Percentiles rank a stretch among this genome's conserved stretches.
Conservation (phyloP, 192 early-diverging fungal genomes). For the Phlyctochytrium planicorne region DNA sequence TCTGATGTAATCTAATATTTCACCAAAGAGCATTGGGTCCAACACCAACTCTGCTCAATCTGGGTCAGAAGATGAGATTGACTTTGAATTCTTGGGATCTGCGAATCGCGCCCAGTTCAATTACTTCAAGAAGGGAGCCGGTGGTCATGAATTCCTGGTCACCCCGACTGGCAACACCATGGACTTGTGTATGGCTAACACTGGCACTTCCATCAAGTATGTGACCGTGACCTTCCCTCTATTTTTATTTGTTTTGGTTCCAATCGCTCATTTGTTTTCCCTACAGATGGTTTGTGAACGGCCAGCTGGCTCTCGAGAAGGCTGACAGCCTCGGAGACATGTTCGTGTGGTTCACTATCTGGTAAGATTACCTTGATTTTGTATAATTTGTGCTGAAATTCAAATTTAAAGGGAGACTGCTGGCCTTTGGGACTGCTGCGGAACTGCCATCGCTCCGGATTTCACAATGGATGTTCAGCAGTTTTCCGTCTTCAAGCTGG, state of each 20-base stretch:
- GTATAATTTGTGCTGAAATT: not conserved
- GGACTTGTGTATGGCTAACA: not conserved
- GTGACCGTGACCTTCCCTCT: not conserved
- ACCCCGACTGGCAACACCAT: not conserved
- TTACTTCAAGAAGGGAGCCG: not conserved
- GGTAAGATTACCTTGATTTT: no score
- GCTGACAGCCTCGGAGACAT: not conserved
- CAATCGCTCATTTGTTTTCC: not conserved
- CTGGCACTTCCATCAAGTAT: not conserved
- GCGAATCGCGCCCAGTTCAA: not conserved
- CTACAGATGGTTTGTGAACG: slow-evolving; percentile 3
- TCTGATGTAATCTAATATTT: not conserved
- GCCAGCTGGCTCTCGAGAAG: not conserved
- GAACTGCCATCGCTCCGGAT: not conserved
- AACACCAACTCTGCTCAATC: not conserved
- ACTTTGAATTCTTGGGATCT: not conserved
- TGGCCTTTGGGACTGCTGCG: no score
- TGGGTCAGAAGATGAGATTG: not conserved
- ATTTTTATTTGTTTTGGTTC: slow-evolving; percentile 4
- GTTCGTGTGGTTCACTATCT: not conserved
- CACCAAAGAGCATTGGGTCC: not conserved
- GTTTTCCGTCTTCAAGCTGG: slow-evolving; percentile 4
- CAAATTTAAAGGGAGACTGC: not conserved
- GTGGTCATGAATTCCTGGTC: not conserved
- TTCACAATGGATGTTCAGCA: not conserved